Evolutionary conservation across 2,329 filamentous ascomycete genomes (phyloP).

Genomic region (Cladosporium sp.): DNA sequence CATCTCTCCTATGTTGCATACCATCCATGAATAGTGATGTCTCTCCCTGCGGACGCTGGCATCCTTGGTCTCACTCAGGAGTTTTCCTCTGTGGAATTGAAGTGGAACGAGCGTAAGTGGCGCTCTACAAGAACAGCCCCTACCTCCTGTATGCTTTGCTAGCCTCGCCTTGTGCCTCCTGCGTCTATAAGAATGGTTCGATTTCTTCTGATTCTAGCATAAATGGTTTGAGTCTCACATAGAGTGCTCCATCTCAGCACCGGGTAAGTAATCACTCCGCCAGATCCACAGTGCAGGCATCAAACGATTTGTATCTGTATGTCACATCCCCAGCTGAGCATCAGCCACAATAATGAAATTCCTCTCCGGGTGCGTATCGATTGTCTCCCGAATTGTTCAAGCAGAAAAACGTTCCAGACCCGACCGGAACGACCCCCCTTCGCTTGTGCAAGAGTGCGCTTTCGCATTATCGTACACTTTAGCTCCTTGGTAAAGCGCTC

Average conservation of each 20-base stretch:
- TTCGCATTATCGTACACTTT: conserved; percentile 4
- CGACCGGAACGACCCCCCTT: neutral
- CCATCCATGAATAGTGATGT: neutral
- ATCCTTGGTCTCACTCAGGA: neutral
- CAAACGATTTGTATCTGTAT: neutral
- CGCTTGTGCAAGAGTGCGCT: neutral
- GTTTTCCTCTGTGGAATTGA: neutral
- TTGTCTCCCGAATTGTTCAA: conserved; percentile 1
- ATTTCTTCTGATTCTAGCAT: neutral
- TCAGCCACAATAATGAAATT: neutral
- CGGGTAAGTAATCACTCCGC: neutral
- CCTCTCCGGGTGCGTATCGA: neutral
- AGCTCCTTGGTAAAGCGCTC: conserved; percentile 7
- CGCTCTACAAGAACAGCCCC: neutral
- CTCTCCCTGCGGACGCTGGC: neutral
- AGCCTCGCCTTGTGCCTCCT: neutral
- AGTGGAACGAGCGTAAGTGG: neutral
- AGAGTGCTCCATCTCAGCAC: neutral
- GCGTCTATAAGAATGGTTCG: neutral
- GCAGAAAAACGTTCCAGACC: conserved; percentile 4
- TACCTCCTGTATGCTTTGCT: neutral
- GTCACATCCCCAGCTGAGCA: neutral
- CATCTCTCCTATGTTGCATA: neutral
- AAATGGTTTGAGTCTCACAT: neutral
- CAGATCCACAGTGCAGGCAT: neutral